Evolutionary conservation across 495 filamentous ascomycete genomes (phyloP), one percentile per base, ranked within the genome.

Genomic region (Penicillium bovifimosum): DNA sequence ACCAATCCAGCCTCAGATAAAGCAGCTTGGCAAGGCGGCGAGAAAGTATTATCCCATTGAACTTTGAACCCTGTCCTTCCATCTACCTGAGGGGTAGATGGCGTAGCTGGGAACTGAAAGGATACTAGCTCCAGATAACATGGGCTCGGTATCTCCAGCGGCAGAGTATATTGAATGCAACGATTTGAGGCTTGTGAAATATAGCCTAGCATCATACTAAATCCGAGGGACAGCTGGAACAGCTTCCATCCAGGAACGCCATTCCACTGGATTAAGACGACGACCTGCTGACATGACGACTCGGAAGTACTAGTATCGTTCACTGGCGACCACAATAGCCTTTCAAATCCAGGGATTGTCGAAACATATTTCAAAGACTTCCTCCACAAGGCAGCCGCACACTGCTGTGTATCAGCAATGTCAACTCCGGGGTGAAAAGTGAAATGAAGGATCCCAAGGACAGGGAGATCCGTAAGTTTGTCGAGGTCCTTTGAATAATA

Each of bases 131-230:
- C 47, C 13, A 50, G 33, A 4, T 38, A n/a, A 50, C 35, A 28
- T 8, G 34, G 27, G 28, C 31, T 14, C n/a, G 35, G 24, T 6
- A 40, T 40, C 5, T 50, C 47, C 9, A 40, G 6, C 13, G 45
- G 45, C 11, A 50, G 16, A 50, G 8, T 18, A 33, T 41, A 27
- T 33, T 55, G 52, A 16, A 55, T 17, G 39, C 43, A 54, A 39
- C 52, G 45, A 14, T 55, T 55, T 24, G 29, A 50, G 27, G 40
- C 33, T 16, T 42, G 14, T 40, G 39, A 26, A 9, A 55, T 55
- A 42, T 55, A 55, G 20, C 52, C 52, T 16, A 55, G 45, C 52
- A 55, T 50, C 45, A 55, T 49, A 35, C 45, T 55, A 28, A 55
- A 55, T 6, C 45, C 45, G n/a, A 55, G 44, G 17, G 45, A 50